Conservation (phyloP, 2,329 filamentous ascomycete species). For the Lasiodiplodia gonubiensis region DNA sequence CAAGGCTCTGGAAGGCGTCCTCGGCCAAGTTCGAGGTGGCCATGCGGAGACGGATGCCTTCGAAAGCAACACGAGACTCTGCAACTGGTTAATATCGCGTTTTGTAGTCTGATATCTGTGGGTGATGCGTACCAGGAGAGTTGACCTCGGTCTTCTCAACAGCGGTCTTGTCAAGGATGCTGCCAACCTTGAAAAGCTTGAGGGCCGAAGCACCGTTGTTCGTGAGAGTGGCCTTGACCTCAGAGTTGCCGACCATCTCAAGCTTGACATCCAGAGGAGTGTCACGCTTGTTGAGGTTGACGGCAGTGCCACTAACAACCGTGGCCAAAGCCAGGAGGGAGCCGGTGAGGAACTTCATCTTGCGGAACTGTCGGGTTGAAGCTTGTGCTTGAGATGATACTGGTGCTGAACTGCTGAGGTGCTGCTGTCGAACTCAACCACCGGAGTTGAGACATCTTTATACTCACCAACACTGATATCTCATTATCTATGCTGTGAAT, state of each 20-base stretch:
- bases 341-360: constrained; percentile 15
- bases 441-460: background rate
- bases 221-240: constrained; percentile 59
- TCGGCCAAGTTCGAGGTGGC: constrained; percentile 55
- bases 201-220: constrained; percentile 58
- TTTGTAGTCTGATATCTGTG: background rate
- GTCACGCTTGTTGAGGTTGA: constrained; percentile 25
- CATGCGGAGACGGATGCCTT: constrained; percentile 58
- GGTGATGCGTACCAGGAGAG: constrained; percentile 50
- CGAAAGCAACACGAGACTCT: constrained; percentile 56
- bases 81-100: background rate
- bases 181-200: constrained; percentile 61
- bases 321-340: constrained; percentile 11
- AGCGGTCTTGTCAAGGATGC: constrained; percentile 58
- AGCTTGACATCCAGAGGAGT: constrained; percentile 21
- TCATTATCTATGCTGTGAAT: background rate
- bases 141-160: constrained; percentile 62
- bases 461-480: background rate
- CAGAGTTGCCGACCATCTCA: constrained; percentile 55
- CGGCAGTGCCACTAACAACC: background rate
- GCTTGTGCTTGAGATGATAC: background rate
- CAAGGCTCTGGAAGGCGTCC: constrained; percentile 59
- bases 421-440: background rate
- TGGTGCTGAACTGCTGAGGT: background rate
- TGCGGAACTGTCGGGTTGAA: background rate